Evolutionary conservation across 2,329 filamentous ascomycete genomes (phyloP).

Genomic region (Fonsecaea pedrosoi): DNA sequence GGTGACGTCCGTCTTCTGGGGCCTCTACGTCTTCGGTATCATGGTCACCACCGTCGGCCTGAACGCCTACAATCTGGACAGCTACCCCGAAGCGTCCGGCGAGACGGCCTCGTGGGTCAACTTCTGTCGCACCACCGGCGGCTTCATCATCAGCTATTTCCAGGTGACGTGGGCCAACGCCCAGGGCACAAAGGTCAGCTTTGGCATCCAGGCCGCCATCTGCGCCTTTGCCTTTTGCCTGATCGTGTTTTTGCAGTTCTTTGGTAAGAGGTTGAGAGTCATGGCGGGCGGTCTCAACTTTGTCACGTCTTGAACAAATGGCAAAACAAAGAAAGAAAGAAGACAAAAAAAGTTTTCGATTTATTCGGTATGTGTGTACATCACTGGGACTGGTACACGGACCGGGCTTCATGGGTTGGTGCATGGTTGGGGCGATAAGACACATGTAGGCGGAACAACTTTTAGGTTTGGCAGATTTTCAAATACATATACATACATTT

Average conservation of each 20-base stretch:
- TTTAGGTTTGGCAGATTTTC: no score
- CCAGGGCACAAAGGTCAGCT: conserved; percentile 53
- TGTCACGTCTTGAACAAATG: conserved; percentile 26
- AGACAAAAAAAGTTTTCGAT: no score
- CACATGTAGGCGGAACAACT: no score
- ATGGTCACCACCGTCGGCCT: conserved; percentile 53
- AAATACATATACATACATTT: no score
- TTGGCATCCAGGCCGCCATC: conserved; percentile 57
- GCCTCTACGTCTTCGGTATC: conserved; percentile 54
- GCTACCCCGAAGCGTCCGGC: conserved; percentile 62
- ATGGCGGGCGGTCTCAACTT: conserved; percentile 49
- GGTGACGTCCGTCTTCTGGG: conserved; percentile 58
- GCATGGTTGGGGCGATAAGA: no score
- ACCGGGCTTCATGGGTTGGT: no score
- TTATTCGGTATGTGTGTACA: no score
- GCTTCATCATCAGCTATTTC: conserved; percentile 58
- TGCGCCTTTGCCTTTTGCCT: conserved; percentile 48
- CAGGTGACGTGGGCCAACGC: conserved; percentile 59
- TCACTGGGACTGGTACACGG: no score
- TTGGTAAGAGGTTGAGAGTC: conserved; percentile 49
- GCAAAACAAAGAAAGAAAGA: neutral
- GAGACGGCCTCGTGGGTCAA: conserved; percentile 63
- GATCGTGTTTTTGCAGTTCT: conserved; percentile 50
- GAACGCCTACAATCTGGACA: conserved; percentile 61
- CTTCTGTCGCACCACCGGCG: conserved; percentile 56